Base-by-base conservation (phyloP, 345 rosid species). In the Brassica rapa region DNA sequence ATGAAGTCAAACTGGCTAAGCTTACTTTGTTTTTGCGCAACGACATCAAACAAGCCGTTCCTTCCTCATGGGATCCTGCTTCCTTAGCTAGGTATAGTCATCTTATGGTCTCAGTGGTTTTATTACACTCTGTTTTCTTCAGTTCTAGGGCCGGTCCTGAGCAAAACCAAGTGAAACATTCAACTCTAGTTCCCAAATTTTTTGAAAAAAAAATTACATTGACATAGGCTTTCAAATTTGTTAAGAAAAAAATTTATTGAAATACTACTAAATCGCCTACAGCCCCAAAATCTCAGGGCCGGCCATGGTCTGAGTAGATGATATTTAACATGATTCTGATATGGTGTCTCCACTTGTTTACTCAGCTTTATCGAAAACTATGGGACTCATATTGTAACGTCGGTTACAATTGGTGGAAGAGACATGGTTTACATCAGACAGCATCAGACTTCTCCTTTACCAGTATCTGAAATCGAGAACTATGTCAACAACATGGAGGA, bases 61-160 rank as follows among this genome's bases (percentile, higher is more conserved):
- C 98, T 78, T 85, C 89, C 83, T 84, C 97, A 0, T 95, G 99
- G 99, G 99, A 95, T 86, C 97, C 98, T n/a, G 89, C 98, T 77
- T 87, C 91, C 24, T 83, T 95, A 87, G 98, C 99, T 69, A 91
- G 90, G 98, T 80, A 51, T 27, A 27, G 30, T 27, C 30, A 27
- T 27, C 30, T 27, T 53, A 14, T 9, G 5, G 3, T 11, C 33
- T 51, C 1, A 41, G 19, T 27, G 19, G 6, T 63, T 51, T 43
- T 12, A 5, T 6, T 1, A 21, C 12, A 43, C 27, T 6, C 1
- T 57, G 41, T 57, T 39, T 66, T 43, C 62, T 73, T 24, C 57
- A 2, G 8, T 43, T 43, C 3, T 27, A 27, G 30, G 30, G 30
- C 30, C 30, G 30, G 30, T 27, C 30, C 4, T 27, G 30, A 4